Evolutionary conservation across 106 monocot genomes (phyloP).

Genomic region (Gastrodia elata): DNA sequence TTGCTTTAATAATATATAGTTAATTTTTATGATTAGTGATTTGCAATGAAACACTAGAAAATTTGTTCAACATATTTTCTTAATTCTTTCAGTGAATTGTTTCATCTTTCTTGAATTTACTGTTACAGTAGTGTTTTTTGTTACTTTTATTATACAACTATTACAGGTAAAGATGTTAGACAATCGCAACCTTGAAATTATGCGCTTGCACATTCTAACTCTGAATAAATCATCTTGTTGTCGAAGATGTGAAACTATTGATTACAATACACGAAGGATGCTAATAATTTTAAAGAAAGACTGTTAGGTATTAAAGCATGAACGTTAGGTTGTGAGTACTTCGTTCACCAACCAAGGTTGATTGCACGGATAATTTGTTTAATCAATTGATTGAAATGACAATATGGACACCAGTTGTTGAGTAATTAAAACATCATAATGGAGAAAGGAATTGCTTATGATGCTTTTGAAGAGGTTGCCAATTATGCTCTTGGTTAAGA

Average conservation of each 20-base stretch:
- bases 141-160: not conserved
- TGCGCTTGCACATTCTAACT: not conserved
- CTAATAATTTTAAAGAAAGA: not conserved
- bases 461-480: slow-evolving; percentile 1
- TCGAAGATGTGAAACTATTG: not conserved
- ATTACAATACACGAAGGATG: not conserved
- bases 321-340: not conserved
- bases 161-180: not conserved
- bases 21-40: not conserved
- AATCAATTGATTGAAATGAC: not conserved
- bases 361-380: not conserved
- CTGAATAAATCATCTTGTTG: not conserved
- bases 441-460: not conserved
- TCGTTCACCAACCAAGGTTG: not conserved
- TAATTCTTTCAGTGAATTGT: not conserved
- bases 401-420: not conserved
- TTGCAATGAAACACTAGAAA: not conserved
- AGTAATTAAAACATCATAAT: not conserved
- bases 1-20: not conserved
- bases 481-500: not conserved
- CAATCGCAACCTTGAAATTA: not conserved
- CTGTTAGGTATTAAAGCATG: not conserved
- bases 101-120: not conserved
- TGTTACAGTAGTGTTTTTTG: not conserved
- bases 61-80: not conserved